Conservation (phyloP, 106 monocot genomes). For the Narthecium ossifragum region DNA sequence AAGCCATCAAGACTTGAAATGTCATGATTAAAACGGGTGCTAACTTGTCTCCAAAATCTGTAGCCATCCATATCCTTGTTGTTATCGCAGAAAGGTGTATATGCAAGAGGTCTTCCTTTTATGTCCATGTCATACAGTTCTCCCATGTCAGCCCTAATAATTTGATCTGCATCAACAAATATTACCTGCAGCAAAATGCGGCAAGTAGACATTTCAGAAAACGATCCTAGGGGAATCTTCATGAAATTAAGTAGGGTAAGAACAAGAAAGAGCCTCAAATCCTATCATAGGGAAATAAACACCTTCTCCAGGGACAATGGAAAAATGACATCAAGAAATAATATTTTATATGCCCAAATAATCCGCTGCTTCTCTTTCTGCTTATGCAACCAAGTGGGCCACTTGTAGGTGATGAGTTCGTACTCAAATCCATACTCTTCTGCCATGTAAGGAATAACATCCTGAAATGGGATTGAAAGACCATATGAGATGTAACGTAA, state of each 20-base stretch:
- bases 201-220: no score
- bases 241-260: no score
- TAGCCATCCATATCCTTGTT: constrained; percentile 99
- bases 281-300: background rate
- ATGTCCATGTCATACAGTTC: constrained; percentile 97
- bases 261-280: no score
- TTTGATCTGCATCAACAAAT: constrained; percentile 99
- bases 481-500: no score
- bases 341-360: constrained; percentile 98
- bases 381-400: constrained; percentile 99
- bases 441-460: constrained; percentile 96
- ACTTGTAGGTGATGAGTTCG: constrained; percentile 96
- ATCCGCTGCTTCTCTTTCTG: constrained; percentile 98
- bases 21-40: constrained; percentile 11
- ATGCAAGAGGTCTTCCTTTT: constrained; percentile 91
- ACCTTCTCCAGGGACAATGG: constrained; percentile 92
- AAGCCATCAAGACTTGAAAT: constrained; percentile 1
- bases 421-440: constrained; percentile 92
- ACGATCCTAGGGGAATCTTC: no score
- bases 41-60: constrained; percentile 94
- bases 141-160: constrained; percentile 96
- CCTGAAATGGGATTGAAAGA: constrained; percentile 35
- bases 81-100: constrained; percentile 99
- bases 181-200: no score
- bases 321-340: constrained; percentile 98